Evolutionary conservation across 2,329 filamentous ascomycete species (phyloP).

Genomic region (Herpotrichia juniperi): DNA sequence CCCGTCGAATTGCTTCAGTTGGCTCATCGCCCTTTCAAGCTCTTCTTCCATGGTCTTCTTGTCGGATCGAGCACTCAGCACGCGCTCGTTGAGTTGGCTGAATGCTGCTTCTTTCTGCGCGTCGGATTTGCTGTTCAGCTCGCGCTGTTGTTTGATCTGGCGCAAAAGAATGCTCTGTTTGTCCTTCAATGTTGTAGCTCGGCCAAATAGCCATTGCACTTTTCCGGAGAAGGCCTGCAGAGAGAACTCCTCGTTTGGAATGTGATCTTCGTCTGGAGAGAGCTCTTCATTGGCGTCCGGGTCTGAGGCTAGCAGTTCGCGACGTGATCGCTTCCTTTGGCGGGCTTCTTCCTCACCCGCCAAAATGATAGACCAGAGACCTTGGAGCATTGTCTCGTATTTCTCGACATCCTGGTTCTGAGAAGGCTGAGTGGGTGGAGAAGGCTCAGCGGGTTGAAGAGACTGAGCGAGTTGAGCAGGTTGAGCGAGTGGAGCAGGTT

Average conservation of each 20-base stretch:
- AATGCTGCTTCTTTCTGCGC: conserved; percentile 50
- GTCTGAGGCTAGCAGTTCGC: conserved; percentile 55
- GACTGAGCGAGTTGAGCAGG: too few relatives aligned
- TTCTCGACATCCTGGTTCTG: conserved; percentile 30
- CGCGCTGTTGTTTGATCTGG: conserved; percentile 94
- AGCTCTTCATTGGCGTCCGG: conserved; percentile 64
- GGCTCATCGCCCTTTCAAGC: conserved; percentile 41
- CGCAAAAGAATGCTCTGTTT: conserved; percentile 88
- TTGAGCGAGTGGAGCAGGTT: conserved; percentile 4
- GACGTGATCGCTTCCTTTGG: conserved; percentile 43
- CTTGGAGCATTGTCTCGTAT: conserved; percentile 59
- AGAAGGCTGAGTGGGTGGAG: conserved; percentile 6
- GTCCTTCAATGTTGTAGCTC: conserved; percentile 78
- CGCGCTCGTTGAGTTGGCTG: conserved; percentile 49
- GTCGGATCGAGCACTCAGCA: conserved; percentile 41
- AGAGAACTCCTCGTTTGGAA: conserved; percentile 68
- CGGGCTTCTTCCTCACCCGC: conserved; percentile 50
- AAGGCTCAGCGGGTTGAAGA: too few relatives aligned
- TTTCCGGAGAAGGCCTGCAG: conserved; percentile 77
- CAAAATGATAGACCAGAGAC: conserved; percentile 60
- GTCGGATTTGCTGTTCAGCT: conserved; percentile 88
- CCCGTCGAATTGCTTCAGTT: conserved; percentile 37
- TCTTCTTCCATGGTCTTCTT: conserved; percentile 44
- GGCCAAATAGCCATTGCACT: conserved; percentile 78
- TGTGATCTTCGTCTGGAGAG: conserved; percentile 66